Evolutionary conservation across 805 yeast genomes (phyloP), one percentile per base, ranked within the genome.

Genomic region (Saccharomycopsis capsularis): DNA sequence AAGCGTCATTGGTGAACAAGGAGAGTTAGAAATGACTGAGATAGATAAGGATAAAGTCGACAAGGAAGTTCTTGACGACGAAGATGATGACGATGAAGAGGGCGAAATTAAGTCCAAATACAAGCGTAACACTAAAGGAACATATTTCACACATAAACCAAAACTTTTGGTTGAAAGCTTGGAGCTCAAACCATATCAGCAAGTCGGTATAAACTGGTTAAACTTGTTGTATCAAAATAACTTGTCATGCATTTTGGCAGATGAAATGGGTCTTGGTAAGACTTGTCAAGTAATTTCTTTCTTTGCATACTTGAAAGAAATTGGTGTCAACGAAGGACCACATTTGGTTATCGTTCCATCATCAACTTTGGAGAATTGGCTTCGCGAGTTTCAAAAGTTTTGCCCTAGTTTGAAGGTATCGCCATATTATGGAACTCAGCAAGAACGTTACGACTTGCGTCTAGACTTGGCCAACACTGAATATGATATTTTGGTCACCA

Each of bases 241-340:
- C 16, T 71, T 93, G 49, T 88, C 96, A 4, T 90, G 99, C 67
- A 93, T 93, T 49, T 70, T 93, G 43, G 99, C 99, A 0, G 99
- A 93, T 68, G 99, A 93, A 63, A 93, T 93, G 99, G 99, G 95
- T 3, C 71, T 93, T 43, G 99, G 99, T 52, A 93, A 93, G 63
- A 93, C 99, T 0, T 85, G 95, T 63, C 98, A 93, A 67, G 96
- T 93, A 29, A 91, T 93, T 66, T 76, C 97, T 5, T 93, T 93
- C 61, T 68, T 93, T 61, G 89, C 98, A 1, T 81, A 84, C 60
- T 72, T 93, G 59, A 87, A 87, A 60, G 82, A 85, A 57, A 62
- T 64, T n/a, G 74, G 71, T n/a, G 66, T 65, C 25, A 63, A 67
- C 4, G 69, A 70, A 42, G 95, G 95, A 0, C 96, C 96, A 1